Evolutionary conservation across 192 early-diverging fungal species (phyloP).

Genomic region (Phlyctochytrium arcticum): DNA sequence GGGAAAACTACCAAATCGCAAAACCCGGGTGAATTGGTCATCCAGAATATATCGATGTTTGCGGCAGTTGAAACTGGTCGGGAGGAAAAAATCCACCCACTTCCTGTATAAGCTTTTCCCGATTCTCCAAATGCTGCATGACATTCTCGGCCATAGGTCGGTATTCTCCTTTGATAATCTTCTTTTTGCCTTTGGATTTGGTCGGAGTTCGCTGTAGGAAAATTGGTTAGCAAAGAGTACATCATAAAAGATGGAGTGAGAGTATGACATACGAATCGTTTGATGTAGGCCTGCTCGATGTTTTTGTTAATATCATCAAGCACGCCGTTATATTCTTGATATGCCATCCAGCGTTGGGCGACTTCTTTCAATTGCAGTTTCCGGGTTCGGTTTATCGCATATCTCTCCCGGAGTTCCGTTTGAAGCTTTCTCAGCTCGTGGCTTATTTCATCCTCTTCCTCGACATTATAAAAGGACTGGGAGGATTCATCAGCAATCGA

Average conservation of each 20-base stretch:
- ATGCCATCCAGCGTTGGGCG: conserved; percentile 70
- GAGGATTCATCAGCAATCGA: too few species aligned
- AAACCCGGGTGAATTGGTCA: too few species aligned
- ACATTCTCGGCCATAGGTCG: conserved; percentile 30
- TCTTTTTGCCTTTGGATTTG: conserved; percentile 14
- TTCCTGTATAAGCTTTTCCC: conserved; percentile 32
- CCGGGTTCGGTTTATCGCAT: conserved; percentile 60
- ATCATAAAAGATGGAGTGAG: background rate
- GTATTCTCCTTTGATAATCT: background rate
- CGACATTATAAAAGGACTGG: too few species aligned
- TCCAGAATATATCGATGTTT: conserved; percentile 22
- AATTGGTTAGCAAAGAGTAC: background rate
- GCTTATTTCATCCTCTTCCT: conserved; percentile 42
- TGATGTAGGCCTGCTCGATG: conserved; percentile 81
- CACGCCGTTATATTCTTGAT: conserved; percentile 83
- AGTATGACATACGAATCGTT: conserved; percentile 68
- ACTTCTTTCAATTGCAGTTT: conserved; percentile 64
- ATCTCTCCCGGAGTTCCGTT: conserved; percentile 67
- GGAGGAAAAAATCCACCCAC: conserved; percentile 33
- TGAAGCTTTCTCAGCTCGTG: conserved; percentile 60
- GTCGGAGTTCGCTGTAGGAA: conserved; percentile 9
- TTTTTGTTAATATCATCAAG: conserved; percentile 85
- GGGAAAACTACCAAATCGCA: too few species aligned
- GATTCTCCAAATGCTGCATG: conserved; percentile 30
- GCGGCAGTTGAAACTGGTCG: conserved; percentile 32